Conservation (phyloP, 2,329 filamentous ascomycete genomes). For the Fusarium lyarnte region DNA sequence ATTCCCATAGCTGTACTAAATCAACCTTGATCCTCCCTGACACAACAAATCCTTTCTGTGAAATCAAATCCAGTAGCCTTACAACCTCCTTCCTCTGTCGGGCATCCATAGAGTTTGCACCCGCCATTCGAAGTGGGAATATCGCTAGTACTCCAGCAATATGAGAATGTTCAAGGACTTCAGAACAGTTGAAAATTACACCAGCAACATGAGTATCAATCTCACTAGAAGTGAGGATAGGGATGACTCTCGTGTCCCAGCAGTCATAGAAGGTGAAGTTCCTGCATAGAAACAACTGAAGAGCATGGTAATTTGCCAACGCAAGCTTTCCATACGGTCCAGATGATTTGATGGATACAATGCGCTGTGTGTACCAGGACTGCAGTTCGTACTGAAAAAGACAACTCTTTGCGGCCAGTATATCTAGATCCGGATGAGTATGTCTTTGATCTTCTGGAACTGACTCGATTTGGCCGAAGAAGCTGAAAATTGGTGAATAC, state of each 20-base stretch:
- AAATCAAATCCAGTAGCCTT: constrained; percentile 12
- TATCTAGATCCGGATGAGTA: not conserved
- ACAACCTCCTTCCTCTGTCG: not conserved
- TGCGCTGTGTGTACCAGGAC: not conserved
- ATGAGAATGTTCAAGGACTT: constrained; percentile 2
- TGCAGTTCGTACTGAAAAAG: constrained; percentile 7
- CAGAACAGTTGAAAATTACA: not conserved
- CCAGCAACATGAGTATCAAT: not conserved
- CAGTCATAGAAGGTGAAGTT: constrained; percentile 40
- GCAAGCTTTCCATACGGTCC: constrained; percentile 2
- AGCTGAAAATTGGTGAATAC: not conserved
- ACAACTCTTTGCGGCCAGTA: constrained; percentile 13
- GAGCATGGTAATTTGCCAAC: constrained; percentile 19
- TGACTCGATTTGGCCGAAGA: constrained; percentile 32
- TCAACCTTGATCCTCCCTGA: constrained; percentile 36
- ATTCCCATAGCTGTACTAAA: constrained; percentile 35
- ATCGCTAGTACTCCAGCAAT: constrained; percentile 35
- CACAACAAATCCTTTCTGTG: constrained; percentile 37
- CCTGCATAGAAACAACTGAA: constrained; percentile 34
- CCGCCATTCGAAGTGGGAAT: constrained; percentile 41
- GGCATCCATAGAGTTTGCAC: not conserved
- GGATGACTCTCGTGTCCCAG: constrained; percentile 25
- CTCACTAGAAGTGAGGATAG: not conserved
- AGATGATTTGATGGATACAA: fast-evolving
- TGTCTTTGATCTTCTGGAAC: not conserved